Base-by-base conservation (phyloP, 495 filamentous ascomycete genomes). In the Aspergillus funiculosus region DNA sequence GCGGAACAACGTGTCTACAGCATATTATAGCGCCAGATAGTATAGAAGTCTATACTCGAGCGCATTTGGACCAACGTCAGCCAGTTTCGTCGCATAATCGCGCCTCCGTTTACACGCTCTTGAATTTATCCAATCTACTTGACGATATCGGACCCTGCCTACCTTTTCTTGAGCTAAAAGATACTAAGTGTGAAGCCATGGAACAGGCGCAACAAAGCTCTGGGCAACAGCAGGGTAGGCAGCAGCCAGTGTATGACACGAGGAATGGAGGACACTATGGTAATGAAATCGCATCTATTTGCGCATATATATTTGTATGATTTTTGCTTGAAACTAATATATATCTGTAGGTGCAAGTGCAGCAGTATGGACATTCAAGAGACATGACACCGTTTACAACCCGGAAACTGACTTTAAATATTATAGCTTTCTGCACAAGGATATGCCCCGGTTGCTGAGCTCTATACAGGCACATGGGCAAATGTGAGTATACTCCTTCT, bases 381-480 rank as follows among this genome's bases (percentile, higher is more conserved):
- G 4, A 14, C 13, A 7, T 43, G n/a, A 10, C n/a, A n/a, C n/a
- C n/a, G n/a, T 25, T 34, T 29, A 14, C 1, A 15, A 13, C 21
- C 18, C 13, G 49, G 45, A 15, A 55, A 27, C 49, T 57, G 32
- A 52, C 46, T 39, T 47, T n/a, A 34, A 26, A 14, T 40, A 29
- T 6, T 46, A 49, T 62, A 83, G 82, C 77, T 87, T 52, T 80
- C 79, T 50, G 79, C 80, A 31, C 78, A 85, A 69, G 87, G 87
- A 42, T 87, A 84, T 64, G 86, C 85, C 34, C 88, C 89, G 20
- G 80, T 82, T 45, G 75, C 89, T 28, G 87, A 95, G 54, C 74
- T 95, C 50, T 97, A 95, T 65, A 87, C 85, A 4, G 91, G 90
- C 6, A 82, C 88, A 41, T 98, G 94, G 89, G 83, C 87, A 59